phyloP scores from a whole-genome alignment of 495 filamentous ascomycete genomes.

The Podospora appendiculata region DNA sequence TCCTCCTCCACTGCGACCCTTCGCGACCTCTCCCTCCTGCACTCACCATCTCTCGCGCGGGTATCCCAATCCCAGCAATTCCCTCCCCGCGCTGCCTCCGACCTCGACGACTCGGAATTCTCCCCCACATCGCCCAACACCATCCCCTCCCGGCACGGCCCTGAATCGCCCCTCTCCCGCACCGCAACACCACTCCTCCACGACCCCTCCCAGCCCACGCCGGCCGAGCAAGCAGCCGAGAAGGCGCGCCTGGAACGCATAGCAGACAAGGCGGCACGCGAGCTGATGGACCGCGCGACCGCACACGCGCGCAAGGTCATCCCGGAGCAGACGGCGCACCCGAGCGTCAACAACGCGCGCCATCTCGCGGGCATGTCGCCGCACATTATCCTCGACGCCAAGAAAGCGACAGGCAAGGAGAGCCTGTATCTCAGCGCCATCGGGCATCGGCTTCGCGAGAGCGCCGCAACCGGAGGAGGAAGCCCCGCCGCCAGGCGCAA shows the following conservation, averaged over 20 bases:
- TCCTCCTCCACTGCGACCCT: conserved; percentile 15
- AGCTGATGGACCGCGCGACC: conserved; percentile 37
- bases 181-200: background rate
- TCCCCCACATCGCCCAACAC: background rate
- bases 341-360: conserved; percentile 37
- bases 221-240: conserved; percentile 38
- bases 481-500: background rate
- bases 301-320: conserved; percentile 36
- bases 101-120: background rate
- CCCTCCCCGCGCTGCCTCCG: background rate
- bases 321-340: conserved; percentile 38
- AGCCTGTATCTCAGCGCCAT: conserved; percentile 69
- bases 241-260: conserved; percentile 45
- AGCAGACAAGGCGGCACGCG: conserved; percentile 35
- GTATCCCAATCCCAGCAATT: background rate
- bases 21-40: conserved; percentile 18
- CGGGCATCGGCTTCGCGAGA: conserved; percentile 43
- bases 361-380: conserved; percentile 39
- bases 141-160: background rate
- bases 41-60: conserved; percentile 8
- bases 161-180: no score
- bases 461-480: background rate
- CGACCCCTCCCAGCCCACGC: conserved; percentile 7
- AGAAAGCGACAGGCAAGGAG: conserved; percentile 51
- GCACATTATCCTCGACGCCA: conserved; percentile 49